Base-by-base conservation (phyloP, 352 stramenopile genomes). In the Globisporangium radiosum region DNA sequence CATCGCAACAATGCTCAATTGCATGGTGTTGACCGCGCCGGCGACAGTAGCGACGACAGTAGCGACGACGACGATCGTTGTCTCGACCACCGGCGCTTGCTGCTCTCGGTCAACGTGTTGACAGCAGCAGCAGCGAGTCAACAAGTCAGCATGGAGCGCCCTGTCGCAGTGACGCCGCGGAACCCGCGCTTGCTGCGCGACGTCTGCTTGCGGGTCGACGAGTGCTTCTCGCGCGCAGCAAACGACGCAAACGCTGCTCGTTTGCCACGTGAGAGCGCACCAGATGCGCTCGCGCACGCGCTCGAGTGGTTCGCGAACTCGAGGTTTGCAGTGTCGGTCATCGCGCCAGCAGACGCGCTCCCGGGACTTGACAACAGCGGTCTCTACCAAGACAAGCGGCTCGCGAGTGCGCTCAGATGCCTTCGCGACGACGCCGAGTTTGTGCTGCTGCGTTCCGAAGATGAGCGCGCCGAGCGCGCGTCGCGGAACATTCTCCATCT, bases 361-460 rank as follows among this genome's bases (percentile, higher is more conserved):
- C 50, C 45, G 45, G 52, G 17, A 42, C 33, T 51, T 19, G 13
- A 50, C 40, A 5, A 44, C 40, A 52, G 9, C 15, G n/a, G 9
- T 39, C 25, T 15, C 54, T 37, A 50, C 36, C 11, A 52, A 39
- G 15, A 52, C 13, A 53, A 42, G n/a, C 40, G 50, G 10, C 54
- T 65, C 19, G 53, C 38, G 3, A 39, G 52, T 11, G 50, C 33
- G n/a, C 47, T 72, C 11, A 48, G 25, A n/a, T 47, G 58, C n/a
- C 45, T 65, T 13, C 48, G 25, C 25, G 25, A 42, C 6, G 47
- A 48, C 7, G 53, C 75, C n/a, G 47, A 84, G 60, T 73, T 81
- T 36, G 49, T 81, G 13, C 33, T 81, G 38, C 64, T 81, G n/a
- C 62, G 74, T 3, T 66, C 69, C 14, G 70, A 79, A 3, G 70